Conservation (phyloP, 306 rosid species). For the Cucurbita ficifolia region DNA sequence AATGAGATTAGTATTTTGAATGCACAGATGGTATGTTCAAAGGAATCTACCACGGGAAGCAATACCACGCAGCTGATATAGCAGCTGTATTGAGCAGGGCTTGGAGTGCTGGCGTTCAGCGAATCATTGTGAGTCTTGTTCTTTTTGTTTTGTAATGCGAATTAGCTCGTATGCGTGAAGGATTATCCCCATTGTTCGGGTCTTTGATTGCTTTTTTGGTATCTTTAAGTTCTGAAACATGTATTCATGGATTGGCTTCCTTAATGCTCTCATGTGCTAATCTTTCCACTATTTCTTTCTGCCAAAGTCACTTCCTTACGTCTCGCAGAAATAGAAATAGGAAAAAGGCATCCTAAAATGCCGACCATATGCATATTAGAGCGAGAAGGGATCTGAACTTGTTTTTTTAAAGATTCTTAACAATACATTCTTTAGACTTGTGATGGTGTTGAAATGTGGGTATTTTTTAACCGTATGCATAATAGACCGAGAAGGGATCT, state of each 20-base stretch:
- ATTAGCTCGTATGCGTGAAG: neutral
- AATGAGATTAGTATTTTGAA: neutral
- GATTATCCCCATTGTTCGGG: neutral
- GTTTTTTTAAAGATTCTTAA: neutral
- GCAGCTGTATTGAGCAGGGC: constrained; percentile 71
- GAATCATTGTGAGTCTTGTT: constrained; percentile 48
- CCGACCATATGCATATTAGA: neutral
- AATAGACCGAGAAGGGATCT: neutral
- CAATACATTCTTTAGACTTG: neutral
- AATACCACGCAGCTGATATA: constrained; percentile 61
- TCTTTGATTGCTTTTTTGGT: neutral
- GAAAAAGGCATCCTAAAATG: too few species aligned
- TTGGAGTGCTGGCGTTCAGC: constrained; percentile 80
- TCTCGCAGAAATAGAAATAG: neutral
- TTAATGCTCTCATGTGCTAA: neutral
- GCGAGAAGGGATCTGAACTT: neutral
- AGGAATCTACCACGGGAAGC: constrained; percentile 87
- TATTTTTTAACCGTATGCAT: neutral
- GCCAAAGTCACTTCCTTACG: neutral
- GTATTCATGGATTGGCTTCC: neutral
- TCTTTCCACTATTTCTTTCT: neutral
- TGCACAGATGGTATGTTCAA: constrained; percentile 93
- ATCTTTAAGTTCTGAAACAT: neutral
- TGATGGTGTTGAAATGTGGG: neutral
- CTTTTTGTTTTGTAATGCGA: neutral